Percentiles rank a stretch among this genome's conserved stretches.
Evolutionary conservation across 139 green algal genomes (phyloP).

Genomic region (Nannochloris sp.): DNA sequence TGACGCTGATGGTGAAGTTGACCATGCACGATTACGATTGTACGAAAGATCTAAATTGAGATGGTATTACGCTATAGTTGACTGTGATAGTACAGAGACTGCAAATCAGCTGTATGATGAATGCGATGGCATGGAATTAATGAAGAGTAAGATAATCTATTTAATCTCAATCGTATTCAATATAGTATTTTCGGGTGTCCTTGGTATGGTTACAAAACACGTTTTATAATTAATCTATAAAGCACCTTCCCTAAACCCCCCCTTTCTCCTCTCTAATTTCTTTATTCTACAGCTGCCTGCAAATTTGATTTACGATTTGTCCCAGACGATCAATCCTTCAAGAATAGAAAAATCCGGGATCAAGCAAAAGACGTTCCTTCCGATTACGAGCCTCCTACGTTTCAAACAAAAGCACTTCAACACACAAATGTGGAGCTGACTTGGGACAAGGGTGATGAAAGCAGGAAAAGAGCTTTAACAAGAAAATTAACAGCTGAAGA

Average conservation of each 20-base stretch:
- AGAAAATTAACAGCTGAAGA: slow-evolving; percentile 67
- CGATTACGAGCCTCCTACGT: slow-evolving; percentile 70
- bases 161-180: neutral
- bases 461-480: slow-evolving; percentile 42
- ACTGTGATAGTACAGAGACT: slow-evolving; percentile 62
- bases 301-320: slow-evolving; percentile 93
- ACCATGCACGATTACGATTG: slow-evolving; percentile 52
- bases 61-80: slow-evolving; percentile 76
- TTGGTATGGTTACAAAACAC: no score
- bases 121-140: slow-evolving; percentile 88
- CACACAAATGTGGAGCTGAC: slow-evolving; percentile 86
- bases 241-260: neutral
- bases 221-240: no score
- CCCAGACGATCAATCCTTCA: slow-evolving; percentile 67
- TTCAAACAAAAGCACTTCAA: slow-evolving; percentile 74
- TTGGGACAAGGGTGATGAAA: slow-evolving; percentile 83
- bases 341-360: slow-evolving; percentile 55
- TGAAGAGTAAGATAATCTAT: slow-evolving; percentile 17
- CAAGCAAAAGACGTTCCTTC: slow-evolving; percentile 44
- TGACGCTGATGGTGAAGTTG: slow-evolving; percentile 38
- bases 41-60: slow-evolving; percentile 83
- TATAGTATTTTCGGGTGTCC: neutral
- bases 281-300: slow-evolving; percentile 15
- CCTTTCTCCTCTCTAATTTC: neutral
- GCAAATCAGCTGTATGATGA: slow-evolving; percentile 71